Base-by-base conservation (phyloP, 2,329 filamentous ascomycete species). In the Thielaviopsis populi region DNA sequence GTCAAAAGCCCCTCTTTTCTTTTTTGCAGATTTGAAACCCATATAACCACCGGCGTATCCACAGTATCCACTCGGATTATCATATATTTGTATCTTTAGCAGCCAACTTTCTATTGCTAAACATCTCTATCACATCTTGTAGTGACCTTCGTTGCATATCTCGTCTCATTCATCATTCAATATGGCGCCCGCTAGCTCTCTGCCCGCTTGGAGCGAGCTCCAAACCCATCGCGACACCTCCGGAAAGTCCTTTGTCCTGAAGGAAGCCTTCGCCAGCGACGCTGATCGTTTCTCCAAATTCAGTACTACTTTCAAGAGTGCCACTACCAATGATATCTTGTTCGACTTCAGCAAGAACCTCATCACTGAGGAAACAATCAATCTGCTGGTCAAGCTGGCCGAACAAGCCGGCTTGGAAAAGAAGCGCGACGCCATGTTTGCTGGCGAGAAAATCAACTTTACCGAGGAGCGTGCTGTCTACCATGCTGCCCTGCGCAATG, bases 321-420 rank as follows among this genome's bases (percentile, higher is more conserved):
- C 88, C 69, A 89, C 95, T 72, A 82, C 81, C 71, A 86, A 84
- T 69, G 90, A 96, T 69, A 94, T 95, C 71, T 83, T 99, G 68
- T 99, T 97, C 76, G 94, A 99, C 77, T 99, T 96, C 79, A 94
- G 88, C 80, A 99, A 99, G 85, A 99, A 99, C 83, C 91, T 99
- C 76, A 75, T 97, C 71, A 94, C 88, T 67, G 89, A 96, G 70
- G 91, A 97, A 77, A 97, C 92, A 3, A 80, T 97, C 61, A 81
- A 87, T 68, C 82, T 96, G 60, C 83, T 99, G 63, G 81, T 95
- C 71, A 86, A 95, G 79, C 85, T 99, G 33, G 94, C 94, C 68
- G 86, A 91, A 77, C 88, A 97, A 78, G 91, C 92, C 68, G 86
- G 87, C 69, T 76, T 99, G 46, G 91, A 96, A 80, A 83, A 95